Evolutionary conservation across 441 rosid genomes (phyloP), one percentile per base, ranked within the genome.

Genomic region (Aquilaria agallochum): DNA sequence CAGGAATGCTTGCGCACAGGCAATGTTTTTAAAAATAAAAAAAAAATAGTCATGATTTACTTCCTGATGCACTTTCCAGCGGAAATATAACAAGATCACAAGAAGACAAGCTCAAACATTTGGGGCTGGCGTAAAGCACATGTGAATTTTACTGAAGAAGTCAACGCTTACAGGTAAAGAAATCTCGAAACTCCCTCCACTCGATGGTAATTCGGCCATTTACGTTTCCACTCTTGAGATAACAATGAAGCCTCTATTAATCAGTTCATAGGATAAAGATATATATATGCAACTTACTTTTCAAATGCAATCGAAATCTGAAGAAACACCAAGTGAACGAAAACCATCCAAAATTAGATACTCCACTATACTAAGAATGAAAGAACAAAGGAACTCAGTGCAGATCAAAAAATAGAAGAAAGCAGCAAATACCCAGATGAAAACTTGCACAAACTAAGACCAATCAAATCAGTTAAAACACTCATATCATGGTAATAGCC

Each of bases 141-240:
- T 7, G 9, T 40, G 9, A 40, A 40, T 40, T 40, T 40, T 40
- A 40, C 45, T n/a, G 42, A 27, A 53, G 51, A 42, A 31, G 45
- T 31, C 14, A 53, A 30, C 48, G 62, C 82, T 77, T 71, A 85
- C 88, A 31, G 48, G 60, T 60, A 70, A 57, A 56, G 64, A 60
- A 54, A 46, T 60, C 60, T 72, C 76, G 42, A 62, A 45, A 45
- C 51, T 47, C 44, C 67, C 85, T 50, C 58, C 77, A 53, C 60
- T 36, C 40, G 64, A 34, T 58, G 30, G 57, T 34, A 58, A 64
- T 70, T 73, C 76, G 57, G 74, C 89, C 92, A 83, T 83, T 53
- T 55, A 59, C 59, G 58, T 50, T 61, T 58, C 59, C 63, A 52
- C 63, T 56, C 72, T 74, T 64, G 66, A 42, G 65, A 50, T 11